These are phyloP conservation scores for Athelia sp. DNA, from an alignment of 1,284 basidiomycete species.

Conservation along the genomic window DNA sequence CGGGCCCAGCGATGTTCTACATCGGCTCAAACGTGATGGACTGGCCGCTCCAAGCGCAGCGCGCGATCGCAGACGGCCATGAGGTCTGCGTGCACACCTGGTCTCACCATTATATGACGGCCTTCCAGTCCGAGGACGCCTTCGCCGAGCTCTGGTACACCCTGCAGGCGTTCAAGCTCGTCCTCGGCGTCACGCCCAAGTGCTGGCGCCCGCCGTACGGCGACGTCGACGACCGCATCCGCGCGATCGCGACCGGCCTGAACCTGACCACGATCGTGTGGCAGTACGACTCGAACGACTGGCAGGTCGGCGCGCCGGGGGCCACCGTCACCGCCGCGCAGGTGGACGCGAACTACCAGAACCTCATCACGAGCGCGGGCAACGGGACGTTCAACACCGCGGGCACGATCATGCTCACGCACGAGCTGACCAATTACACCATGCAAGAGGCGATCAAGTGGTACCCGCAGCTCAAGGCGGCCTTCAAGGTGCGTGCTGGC, in stretches of 20 bases:
- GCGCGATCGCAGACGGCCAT: slow-evolving; percentile 60
- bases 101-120: slow-evolving; percentile 65
- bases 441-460: slow-evolving; percentile 41
- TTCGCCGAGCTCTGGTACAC: slow-evolving; percentile 82
- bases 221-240: slow-evolving; percentile 60
- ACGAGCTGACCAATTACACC: slow-evolving; percentile 45
- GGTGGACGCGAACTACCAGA: slow-evolving; percentile 38
- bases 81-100: slow-evolving; percentile 58
- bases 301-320: slow-evolving; percentile 43
- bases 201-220: too few relatives aligned
- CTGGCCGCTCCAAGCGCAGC: slow-evolving; percentile 68
- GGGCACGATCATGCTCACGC: slow-evolving; percentile 45
- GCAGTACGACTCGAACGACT: slow-evolving; percentile 68
- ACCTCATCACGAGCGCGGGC: slow-evolving; percentile 29
- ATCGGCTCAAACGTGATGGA: slow-evolving; percentile 76
- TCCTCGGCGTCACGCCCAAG: slow-evolving; percentile 41
- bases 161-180: slow-evolving; percentile 45
- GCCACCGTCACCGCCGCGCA: slow-evolving; percentile 35
- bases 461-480: slow-evolving; percentile 32
- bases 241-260: slow-evolving; percentile 56
- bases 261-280: slow-evolving; percentile 57
- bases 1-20: slow-evolving; percentile 60
- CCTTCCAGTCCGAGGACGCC: slow-evolving; percentile 65
- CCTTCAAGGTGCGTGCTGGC: slow-evolving; percentile 23
- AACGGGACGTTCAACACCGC: slow-evolving; percentile 37